phyloP scores from a whole-genome alignment of 768 basidiomycete genomes.

The Tephrocybe sp. region DNA sequence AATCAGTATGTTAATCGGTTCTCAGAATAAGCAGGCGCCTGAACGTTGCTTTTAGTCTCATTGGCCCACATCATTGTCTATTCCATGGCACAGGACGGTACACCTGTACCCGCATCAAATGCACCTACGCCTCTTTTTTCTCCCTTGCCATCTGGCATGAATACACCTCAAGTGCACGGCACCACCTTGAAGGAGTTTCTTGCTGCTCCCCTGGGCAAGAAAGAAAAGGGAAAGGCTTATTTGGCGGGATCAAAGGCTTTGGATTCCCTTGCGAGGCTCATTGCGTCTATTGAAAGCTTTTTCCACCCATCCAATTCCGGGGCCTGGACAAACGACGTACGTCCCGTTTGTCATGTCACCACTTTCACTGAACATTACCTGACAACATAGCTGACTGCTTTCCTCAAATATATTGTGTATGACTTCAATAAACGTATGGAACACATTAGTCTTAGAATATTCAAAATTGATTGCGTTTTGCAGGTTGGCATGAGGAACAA shows the following conservation, averaged over 20 bases:
- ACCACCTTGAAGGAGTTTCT: slow-evolving; percentile 56
- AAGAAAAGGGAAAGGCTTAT: slow-evolving; percentile 51
- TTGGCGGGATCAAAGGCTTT: slow-evolving; percentile 84
- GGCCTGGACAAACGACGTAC: slow-evolving; percentile 74
- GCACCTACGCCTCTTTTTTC: slow-evolving; percentile 75
- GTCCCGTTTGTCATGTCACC: neutral
- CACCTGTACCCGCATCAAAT: slow-evolving; percentile 56
- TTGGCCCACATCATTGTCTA: slow-evolving; percentile 86
- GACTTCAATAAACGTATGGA: slow-evolving; percentile 78
- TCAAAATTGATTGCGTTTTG: neutral
- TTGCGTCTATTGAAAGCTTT: slow-evolving; percentile 86
- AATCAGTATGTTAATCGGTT: slow-evolving; percentile 49
- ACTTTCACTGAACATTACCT: neutral
- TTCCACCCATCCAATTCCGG: slow-evolving; percentile 92
- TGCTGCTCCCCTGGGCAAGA: slow-evolving; percentile 55
- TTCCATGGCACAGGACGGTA: slow-evolving; percentile 75
- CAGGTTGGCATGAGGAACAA: slow-evolving; percentile 81
- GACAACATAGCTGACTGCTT: slow-evolving; percentile 63
- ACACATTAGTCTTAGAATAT: neutral
- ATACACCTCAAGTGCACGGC: slow-evolving; percentile 52
- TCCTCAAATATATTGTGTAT: slow-evolving; percentile 81
- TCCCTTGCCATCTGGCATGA: slow-evolving; percentile 63
- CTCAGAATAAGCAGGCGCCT: slow-evolving; percentile 13
- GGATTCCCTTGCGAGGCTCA: slow-evolving; percentile 81
- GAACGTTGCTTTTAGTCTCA: slow-evolving; percentile 47